phyloP scores from a whole-genome alignment of 2,329 filamentous ascomycete genomes.

The Colletotrichum theobromicola region DNA sequence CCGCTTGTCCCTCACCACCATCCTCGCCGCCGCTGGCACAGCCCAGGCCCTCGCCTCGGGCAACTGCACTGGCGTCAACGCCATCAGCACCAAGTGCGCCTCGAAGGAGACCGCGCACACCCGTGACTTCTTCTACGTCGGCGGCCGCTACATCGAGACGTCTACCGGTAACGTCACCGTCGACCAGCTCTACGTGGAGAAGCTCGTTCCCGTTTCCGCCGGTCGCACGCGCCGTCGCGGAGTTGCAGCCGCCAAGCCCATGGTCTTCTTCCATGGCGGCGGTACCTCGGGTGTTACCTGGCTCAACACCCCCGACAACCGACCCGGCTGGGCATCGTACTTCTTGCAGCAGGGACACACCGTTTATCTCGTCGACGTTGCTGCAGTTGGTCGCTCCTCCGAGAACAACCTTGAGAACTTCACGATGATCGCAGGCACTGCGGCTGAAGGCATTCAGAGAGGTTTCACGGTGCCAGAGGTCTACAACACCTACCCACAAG shows the following conservation, averaged over 20 bases:
- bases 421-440: constrained; percentile 21
- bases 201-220: constrained; percentile 36
- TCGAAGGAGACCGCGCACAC: constrained; percentile 23
- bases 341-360: constrained; percentile 46
- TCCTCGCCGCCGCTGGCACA: not conserved
- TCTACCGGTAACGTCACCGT: constrained; percentile 32
- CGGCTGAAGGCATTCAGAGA: constrained; percentile 28
- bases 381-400: constrained; percentile 42
- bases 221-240: not conserved
- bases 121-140: constrained; percentile 39
- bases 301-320: constrained; percentile 51
- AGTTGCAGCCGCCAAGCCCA: not conserved
- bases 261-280: constrained; percentile 18
- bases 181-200: constrained; percentile 60
- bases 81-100: constrained; percentile 18
- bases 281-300: constrained; percentile 27
- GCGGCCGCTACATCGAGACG: constrained; percentile 36
- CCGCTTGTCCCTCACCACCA: not conserved
- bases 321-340: constrained; percentile 49
- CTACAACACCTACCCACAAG: constrained; percentile 27
- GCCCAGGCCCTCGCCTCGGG: not conserved
- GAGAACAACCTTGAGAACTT: constrained; percentile 26
- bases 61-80: constrained; percentile 10
- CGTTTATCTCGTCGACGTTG: constrained; percentile 49
- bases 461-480: constrained; percentile 36